Conservation (phyloP, 2,329 filamentous ascomycete species). For the Fusarium keratoplasticum region DNA sequence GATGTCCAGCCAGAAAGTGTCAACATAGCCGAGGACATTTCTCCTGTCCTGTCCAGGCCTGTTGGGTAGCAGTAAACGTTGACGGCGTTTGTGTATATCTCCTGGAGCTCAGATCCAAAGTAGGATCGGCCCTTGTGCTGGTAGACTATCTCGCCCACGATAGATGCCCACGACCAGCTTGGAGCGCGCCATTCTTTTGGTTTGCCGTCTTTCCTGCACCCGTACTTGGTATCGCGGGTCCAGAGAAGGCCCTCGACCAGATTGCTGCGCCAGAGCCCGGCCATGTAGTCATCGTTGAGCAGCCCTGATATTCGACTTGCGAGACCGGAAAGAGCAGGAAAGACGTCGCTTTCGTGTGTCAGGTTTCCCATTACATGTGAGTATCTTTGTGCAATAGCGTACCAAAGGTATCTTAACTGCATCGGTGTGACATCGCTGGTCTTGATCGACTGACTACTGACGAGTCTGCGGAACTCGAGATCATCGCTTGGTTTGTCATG, state of each 20-base stretch:
- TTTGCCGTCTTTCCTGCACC: too few relatives aligned
- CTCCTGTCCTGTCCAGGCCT: neutral
- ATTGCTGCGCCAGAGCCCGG: slow-evolving; percentile 10
- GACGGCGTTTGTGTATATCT: neutral
- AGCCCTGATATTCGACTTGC: slow-evolving; percentile 15
- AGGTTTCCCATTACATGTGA: slow-evolving; percentile 18
- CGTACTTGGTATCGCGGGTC: neutral
- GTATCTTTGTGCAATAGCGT: slow-evolving; percentile 18
- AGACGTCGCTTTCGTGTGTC: slow-evolving; percentile 20
- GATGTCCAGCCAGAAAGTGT: slow-evolving; percentile 11
- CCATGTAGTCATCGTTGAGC: slow-evolving; percentile 12
- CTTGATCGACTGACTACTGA: slow-evolving; percentile 12
- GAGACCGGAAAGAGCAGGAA: slow-evolving; percentile 25
- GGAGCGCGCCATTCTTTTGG: slow-evolving; percentile 16
- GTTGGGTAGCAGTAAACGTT: neutral
- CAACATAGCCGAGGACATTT: neutral
- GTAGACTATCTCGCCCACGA: slow-evolving; percentile 9
- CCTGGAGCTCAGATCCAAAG: neutral
- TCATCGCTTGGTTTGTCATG: slow-evolving; percentile 5
- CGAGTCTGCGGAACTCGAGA: slow-evolving; percentile 14
- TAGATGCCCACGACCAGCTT: slow-evolving; percentile 26
- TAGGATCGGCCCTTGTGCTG: neutral
- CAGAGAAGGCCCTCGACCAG: slow-evolving; percentile 19
- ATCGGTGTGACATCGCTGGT: slow-evolving; percentile 15
- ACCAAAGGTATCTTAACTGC: slow-evolving; percentile 19